Conservation (phyloP, 306 rosid species). For the Sesbania bispinosa region DNA sequence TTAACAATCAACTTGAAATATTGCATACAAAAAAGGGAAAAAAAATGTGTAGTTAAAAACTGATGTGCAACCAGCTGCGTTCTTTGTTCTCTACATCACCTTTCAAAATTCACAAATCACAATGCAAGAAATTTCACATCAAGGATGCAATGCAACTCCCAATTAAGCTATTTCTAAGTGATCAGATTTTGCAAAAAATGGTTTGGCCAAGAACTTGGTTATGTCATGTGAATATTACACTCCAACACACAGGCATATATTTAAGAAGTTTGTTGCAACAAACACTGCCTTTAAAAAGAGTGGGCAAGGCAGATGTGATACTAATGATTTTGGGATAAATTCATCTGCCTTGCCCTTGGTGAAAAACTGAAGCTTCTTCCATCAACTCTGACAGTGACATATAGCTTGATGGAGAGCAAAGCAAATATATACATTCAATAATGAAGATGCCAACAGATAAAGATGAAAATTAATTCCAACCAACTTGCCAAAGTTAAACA, state of each 20-base stretch:
- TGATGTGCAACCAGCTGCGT: too few relatives aligned
- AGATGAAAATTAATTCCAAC: neutral
- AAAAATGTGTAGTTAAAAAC: too few relatives aligned
- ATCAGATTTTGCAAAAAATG: neutral
- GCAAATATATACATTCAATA: constrained; percentile 15
- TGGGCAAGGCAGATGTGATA: neutral
- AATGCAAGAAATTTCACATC: neutral
- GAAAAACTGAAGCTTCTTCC: neutral
- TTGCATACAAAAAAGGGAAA: too few relatives aligned
- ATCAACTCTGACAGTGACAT: constrained; percentile 17
- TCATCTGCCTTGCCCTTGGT: too few relatives aligned
- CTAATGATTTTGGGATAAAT: too few relatives aligned
- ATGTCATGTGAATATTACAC: neutral
- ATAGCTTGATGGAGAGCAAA: constrained; percentile 12
- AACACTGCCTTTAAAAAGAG: constrained; percentile 9
- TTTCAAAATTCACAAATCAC: too few relatives aligned
- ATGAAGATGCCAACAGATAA: neutral
- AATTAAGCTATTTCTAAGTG: neutral
- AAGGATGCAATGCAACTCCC: neutral
- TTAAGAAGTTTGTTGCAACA: constrained; percentile 21
- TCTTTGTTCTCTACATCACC: too few relatives aligned
- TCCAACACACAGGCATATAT: neutral
- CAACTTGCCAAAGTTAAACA: constrained; percentile 6
- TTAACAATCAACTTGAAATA: neutral
- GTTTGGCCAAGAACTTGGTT: neutral